Conservation (phyloP, 352 stramenopile species). For the Phytophthora pistaciae region DNA sequence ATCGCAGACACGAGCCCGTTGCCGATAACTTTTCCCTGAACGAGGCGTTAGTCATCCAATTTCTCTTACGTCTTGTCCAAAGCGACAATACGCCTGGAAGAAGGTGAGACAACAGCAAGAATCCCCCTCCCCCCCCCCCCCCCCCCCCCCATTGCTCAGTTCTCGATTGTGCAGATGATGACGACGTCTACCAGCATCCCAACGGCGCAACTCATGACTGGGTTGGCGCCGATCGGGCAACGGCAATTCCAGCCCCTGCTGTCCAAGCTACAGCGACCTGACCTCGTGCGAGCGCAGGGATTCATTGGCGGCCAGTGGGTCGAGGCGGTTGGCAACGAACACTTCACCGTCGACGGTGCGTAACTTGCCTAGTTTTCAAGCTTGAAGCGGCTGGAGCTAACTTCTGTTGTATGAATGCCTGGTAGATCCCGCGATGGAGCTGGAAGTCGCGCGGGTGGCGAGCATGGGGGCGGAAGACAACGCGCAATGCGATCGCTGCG, state of each 20-base stretch:
- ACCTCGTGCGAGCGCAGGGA: slow-evolving; percentile 70
- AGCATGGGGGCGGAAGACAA: slow-evolving; percentile 74
- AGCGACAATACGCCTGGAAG: not conserved
- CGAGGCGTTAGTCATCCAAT: not conserved
- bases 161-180: slow-evolving; percentile 24
- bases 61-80: too few relatives aligned
- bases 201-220: slow-evolving; percentile 5
- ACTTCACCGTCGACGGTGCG: slow-evolving; percentile 68
- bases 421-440: slow-evolving; percentile 75
- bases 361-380: not conserved
- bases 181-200: slow-evolving; percentile 14
- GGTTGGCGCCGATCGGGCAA: slow-evolving; percentile 17
- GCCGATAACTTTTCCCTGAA: not conserved
- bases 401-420: not conserved
- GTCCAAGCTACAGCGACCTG: slow-evolving; percentile 57
- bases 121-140: too few relatives aligned
- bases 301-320: slow-evolving; percentile 81
- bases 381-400: not conserved
- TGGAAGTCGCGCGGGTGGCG: slow-evolving; percentile 65
- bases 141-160: slow-evolving; percentile 5
- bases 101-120: not conserved
- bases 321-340: slow-evolving; percentile 45
- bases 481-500: slow-evolving; percentile 66
- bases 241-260: slow-evolving; percentile 44
- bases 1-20: not conserved